Evolutionary conservation across 495 filamentous ascomycete genomes (phyloP).

Genomic region (Penicillium coprophilum): DNA sequence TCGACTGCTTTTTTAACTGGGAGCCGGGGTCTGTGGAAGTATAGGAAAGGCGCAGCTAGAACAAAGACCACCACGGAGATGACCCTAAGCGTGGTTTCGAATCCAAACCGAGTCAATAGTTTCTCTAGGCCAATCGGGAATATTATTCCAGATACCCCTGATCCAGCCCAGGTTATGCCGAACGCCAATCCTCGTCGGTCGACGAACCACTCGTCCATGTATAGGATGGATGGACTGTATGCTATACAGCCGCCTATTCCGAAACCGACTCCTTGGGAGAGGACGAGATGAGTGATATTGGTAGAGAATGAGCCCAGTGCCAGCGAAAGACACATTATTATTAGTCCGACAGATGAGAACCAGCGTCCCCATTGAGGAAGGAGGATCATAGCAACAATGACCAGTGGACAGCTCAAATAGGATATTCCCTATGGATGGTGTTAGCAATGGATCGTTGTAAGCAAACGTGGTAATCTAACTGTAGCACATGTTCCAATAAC

Average conservation of each 20-base stretch:
- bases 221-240: constrained; percentile 49
- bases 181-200: constrained; percentile 48
- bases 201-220: constrained; percentile 56
- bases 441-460: neutral
- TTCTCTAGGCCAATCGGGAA: constrained; percentile 51
- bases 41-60: constrained; percentile 53
- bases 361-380: constrained; percentile 19
- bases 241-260: constrained; percentile 48
- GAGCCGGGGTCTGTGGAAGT: constrained; percentile 55
- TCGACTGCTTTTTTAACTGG: constrained; percentile 35
- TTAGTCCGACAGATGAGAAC: constrained; percentile 21
- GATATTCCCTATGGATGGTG: constrained; percentile 18
- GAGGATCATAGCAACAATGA: constrained; percentile 25
- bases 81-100: constrained; percentile 49
- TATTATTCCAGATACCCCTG: constrained; percentile 38
- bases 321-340: constrained; percentile 42
- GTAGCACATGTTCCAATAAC: constrained; percentile 54
- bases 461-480: constrained; percentile 18
- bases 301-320: constrained; percentile 45
- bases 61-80: constrained; percentile 49
- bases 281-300: constrained; percentile 47
- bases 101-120: constrained; percentile 50
- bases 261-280: constrained; percentile 52
- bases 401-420: constrained; percentile 19
- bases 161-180: constrained; percentile 51